Base-by-base conservation (phyloP, 106 monocot genomes). In the Dendrobium chrysotoxum region DNA sequence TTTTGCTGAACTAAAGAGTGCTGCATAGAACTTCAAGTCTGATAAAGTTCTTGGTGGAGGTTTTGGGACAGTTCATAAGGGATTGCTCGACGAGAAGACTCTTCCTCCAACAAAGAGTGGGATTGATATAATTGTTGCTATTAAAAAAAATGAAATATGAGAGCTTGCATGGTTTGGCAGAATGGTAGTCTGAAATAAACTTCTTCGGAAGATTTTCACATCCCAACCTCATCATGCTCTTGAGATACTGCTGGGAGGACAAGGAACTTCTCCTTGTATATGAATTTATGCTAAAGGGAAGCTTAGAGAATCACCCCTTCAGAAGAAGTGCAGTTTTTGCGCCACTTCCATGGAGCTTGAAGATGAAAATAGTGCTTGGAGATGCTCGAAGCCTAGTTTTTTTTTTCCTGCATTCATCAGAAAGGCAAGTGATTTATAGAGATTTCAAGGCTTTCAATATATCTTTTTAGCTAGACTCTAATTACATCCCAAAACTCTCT, bases 391-490 rank as follows among this genome's bases (percentile, higher is more conserved):
- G 92, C 3, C 89, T 92, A 44, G 89, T 84, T 12, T 92, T 92
- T 73, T 50, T n/a, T n/a, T n/a, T n/a, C n/a, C n/a, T 92, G 28
- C 92, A 92, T 79, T 40, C 80, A 4, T 84, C 88, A 11, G 84
- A 89, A 58, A 83, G 75, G 38, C 79, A 87, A 31, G 76, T 92
- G 53, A 92, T 92, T 72, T 92, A 90, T 81, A 78, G 92, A 35
- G 92, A 92, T 75, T 92, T 92, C 82, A 92, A 92, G 84, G 88
- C 92, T 16, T 88, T 90, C 25, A 92, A 92, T 78, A 92, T 92
- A 31, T 88, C 90, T 15, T n/a, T n/a, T n/a, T n/a, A n/a, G n/a
- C 90, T 92, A 3, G 92, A 90, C 81, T 64, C 85, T n/a, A 58
- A 91, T 30, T 91, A 53, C 68, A 83, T 87, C 30, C 77, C 95